Base-by-base conservation (phyloP, 176 grass and related monocot species). In the Rhynchospora breviuscula region DNA sequence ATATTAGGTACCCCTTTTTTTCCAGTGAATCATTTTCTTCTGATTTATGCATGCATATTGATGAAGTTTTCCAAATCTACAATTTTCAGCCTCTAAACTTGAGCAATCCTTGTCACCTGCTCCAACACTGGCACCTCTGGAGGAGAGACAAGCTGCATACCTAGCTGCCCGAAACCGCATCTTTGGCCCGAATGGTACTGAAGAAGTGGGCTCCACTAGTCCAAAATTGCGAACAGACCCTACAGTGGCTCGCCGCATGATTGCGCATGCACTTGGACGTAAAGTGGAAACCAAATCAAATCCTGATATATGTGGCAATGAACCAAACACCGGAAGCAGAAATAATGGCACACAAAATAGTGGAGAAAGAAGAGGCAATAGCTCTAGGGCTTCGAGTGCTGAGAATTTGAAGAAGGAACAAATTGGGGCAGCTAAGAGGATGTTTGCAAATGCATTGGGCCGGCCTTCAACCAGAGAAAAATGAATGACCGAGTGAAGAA, bases 131-230 rank as follows among this genome's bases (percentile, higher is more conserved):
- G 60, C 49, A 23, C 87, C 93, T 14, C 84, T 98, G 13, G 90
- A 91, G 88, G 96, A 98, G 64, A 93, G 96, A 86, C 87, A 98
- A 80, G 90, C 87, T 85, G 85, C 94, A 73, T 97, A 97, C 87
- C 84, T 57, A 80, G 92, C 92, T 77, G 92, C 94, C 64, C 92
- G 90, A 62, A 81, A 89, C 56, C 88, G 92, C 21, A 97, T 97
- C 17, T 97, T 97, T 85, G 86, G 90, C 79, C 10, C 54, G 1
- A 61, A 88, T 56, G 59, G 69, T 44, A 15, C 76, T 72, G 53
- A 84, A 52, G 81, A 76, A 87, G 88, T 74, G 60, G 82, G 87
- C 75, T 67, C 26, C 14, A 65, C 47, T 81, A 69, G 22, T 13
- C 67, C 69, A 44, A 97, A 88, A 86, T 61, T 84, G 71, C 85